Base-by-base conservation (phyloP, 257 asterid genomes). In the Solanum peruvianum region DNA sequence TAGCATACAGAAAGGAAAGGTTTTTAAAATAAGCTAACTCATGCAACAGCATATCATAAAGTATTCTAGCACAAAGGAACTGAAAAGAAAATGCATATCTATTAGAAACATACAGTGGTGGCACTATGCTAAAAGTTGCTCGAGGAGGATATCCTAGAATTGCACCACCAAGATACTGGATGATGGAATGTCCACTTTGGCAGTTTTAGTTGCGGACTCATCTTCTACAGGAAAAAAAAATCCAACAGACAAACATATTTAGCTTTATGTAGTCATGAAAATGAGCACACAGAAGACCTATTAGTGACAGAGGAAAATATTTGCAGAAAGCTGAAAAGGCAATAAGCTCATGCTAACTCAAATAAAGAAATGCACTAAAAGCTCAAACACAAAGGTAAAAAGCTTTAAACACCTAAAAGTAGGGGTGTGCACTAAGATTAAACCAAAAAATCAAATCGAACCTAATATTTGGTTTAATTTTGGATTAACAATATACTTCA, bases 121-220 rank as follows among this genome's bases (percentile, higher is more conserved):
- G 96, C 90, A 91, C 84, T n/a, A 92, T 77, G 73, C 96, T 94
- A 35, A 89, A 76, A 83, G 86, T 66, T 70, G 93, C 90, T 81
- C 87, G 97, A 42, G 94, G 93, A 87, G 97, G 97, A 91, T 86
- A 94, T 58, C 95, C 94, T 2, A 94, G 94, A 42, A 92, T 84
- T 31, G 85, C 90, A 85, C 94, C 91, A 81, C 94, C 94, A 86
- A 85, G 90, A 35, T 92, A 75, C 86, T 92, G 98, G 98, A 87
- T 60, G 96, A 41, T 9, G 92, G 90, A 77, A 86, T 84, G 69
- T 93, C 98, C 86, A 94, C 91, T 92, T 94, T 95, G 86, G 98
- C 35, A 83, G 93, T 86, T 92, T 95, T 96, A 18, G 97, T 86
- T 66, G 95, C 91, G 73, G 88, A 87, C 23, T 94, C 98, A 44